A percentile compares a stretch with the other conserved stretches of the same genome.
These are phyloP conservation scores for Trametes polyzona DNA, from an alignment of 1,284 basidiomycete genomes.

Conservation along the genomic window DNA sequence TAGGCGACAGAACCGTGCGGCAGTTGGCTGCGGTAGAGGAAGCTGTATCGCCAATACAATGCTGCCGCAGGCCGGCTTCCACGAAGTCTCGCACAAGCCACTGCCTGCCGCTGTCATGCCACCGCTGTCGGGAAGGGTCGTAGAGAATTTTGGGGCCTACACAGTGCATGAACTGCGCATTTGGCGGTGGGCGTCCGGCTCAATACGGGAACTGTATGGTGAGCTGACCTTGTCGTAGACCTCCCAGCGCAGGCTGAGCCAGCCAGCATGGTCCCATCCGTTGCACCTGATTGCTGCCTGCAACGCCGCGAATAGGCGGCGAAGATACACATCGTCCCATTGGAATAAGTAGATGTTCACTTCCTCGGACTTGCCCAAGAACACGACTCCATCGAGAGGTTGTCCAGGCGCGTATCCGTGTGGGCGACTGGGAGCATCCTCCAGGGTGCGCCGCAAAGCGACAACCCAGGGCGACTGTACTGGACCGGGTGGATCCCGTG, in stretches of 20 bases:
- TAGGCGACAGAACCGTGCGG: too few species aligned
- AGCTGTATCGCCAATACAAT: too few species aligned
- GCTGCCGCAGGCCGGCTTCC: too few species aligned
- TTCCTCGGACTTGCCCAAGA: background rate
- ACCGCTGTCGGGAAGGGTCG: too few species aligned
- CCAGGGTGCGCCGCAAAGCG: background rate
- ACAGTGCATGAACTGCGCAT: background rate
- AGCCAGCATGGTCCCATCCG: background rate
- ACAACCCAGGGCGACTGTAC: background rate
- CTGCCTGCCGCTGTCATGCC: too few species aligned
- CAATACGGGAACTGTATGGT: background rate
- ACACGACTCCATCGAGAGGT: background rate
- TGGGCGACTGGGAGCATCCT: background rate
- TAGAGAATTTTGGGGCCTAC: too few species aligned
- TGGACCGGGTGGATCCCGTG: background rate
- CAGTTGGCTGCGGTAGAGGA: too few species aligned
- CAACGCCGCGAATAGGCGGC: background rate
- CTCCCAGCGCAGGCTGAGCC: background rate
- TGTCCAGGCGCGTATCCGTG: background rate
- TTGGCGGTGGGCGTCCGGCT: too few species aligned
- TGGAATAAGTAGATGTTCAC: too few species aligned
- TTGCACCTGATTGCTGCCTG: background rate
- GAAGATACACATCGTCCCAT: background rate
- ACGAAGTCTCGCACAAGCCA: too few species aligned
- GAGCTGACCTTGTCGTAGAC: constrained; percentile 9